Percentiles rank a stretch among this genome's conserved stretches.
phyloP scores from a whole-genome alignment of 768 basidiomycete species.

The Suillus placidus region DNA sequence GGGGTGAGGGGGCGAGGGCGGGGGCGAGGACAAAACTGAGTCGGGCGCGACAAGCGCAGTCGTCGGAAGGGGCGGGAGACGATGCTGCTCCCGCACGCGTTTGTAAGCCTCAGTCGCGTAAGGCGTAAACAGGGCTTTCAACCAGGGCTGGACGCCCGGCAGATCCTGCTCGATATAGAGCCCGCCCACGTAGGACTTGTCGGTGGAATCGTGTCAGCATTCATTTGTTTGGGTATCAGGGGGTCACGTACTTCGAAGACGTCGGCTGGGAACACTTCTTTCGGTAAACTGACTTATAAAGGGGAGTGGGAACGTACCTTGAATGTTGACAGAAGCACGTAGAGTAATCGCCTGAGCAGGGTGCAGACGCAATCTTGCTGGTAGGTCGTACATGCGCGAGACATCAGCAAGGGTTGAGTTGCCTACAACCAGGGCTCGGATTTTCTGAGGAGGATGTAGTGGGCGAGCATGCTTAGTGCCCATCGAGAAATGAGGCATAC shows the following conservation, averaged over 20 bases:
- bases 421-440: constrained; percentile 72
- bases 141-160: constrained; percentile 57
- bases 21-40: constrained; percentile 4
- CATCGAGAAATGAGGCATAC: constrained; percentile 40
- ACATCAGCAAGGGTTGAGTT: constrained; percentile 75
- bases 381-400: constrained; percentile 66
- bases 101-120: constrained; percentile 65
- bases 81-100: constrained; percentile 66
- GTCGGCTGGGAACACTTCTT: constrained; percentile 52
- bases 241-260: constrained; percentile 64
- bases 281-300: not conserved
- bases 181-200: constrained; percentile 79
- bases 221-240: constrained; percentile 9
- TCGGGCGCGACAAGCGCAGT: constrained; percentile 9
- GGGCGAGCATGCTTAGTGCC: not conserved
- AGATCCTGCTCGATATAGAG: constrained; percentile 74
- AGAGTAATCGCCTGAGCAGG: constrained; percentile 74
- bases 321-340: constrained; percentile 67
- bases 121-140: constrained; percentile 62
- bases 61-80: constrained; percentile 51
- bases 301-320: constrained; percentile 49
- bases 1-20: constrained; percentile 18
- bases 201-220: not conserved
- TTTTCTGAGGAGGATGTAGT: constrained; percentile 56
- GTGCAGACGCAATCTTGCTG: constrained; percentile 63